phyloP scores from a whole-genome alignment of 2,329 filamentous ascomycete genomes.

The Cladosporium sp. region DNA sequence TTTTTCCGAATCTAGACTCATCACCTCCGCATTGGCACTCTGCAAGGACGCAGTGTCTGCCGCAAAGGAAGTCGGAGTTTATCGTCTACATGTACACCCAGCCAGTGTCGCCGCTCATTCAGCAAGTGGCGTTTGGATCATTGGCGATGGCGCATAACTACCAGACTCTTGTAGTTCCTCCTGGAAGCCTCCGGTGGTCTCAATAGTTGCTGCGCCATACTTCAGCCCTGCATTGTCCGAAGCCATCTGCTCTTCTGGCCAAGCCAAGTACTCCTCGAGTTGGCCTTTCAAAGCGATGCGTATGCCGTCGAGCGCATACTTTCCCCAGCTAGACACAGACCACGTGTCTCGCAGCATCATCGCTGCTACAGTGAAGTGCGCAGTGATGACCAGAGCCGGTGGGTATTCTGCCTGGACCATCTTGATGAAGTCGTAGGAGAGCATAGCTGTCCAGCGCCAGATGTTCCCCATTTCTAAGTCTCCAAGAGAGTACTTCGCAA shows the following conservation, averaged over 20 bases:
- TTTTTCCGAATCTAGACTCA: neutral
- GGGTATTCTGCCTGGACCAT: conserved; percentile 23
- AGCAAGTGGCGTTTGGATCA: conserved; percentile 13
- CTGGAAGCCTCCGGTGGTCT: conserved; percentile 1
- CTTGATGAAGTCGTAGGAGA: conserved; percentile 21
- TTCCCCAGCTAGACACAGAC: conserved; percentile 27
- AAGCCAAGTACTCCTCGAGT: conserved; percentile 1
- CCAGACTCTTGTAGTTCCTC: neutral
- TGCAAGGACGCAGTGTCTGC: neutral
- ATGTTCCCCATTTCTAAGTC: conserved; percentile 11
- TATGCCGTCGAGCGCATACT: conserved; percentile 26
- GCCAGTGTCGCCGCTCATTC: neutral
- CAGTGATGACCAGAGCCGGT: conserved; percentile 28
- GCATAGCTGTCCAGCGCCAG: conserved; percentile 18
- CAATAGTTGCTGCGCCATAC: conserved; percentile 10
- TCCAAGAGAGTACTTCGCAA: neutral
- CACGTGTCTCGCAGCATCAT: conserved; percentile 22
- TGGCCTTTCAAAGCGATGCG: conserved; percentile 1
- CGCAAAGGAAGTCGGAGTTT: neutral
- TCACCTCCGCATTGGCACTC: neutral
- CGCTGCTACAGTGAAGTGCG: conserved; percentile 27
- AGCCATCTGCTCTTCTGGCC: conserved; percentile 16
- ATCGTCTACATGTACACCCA: neutral
- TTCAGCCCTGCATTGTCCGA: conserved; percentile 16
- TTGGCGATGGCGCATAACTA: conserved; percentile 5